phyloP scores from a whole-genome alignment of 495 filamentous ascomycete genomes.

The Tuber borchii region DNA sequence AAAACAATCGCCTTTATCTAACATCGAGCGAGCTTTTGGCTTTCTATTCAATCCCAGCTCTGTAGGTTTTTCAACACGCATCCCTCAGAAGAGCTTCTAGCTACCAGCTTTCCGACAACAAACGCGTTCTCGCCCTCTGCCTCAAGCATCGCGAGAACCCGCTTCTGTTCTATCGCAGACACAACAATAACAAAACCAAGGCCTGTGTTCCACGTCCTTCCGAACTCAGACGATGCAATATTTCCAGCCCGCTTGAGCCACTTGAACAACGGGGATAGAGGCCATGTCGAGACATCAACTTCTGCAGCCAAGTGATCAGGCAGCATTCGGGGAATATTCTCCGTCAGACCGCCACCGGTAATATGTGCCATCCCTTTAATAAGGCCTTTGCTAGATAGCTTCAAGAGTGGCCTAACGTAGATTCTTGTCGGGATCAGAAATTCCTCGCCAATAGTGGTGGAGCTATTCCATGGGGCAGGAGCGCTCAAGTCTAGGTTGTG shows the following conservation, averaged over 20 bases:
- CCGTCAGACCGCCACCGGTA: constrained; percentile 83
- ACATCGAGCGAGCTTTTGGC: neutral
- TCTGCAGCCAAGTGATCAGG: constrained; percentile 66
- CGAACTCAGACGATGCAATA: constrained; percentile 68
- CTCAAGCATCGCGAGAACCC: constrained; percentile 52
- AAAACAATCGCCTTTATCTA: neutral
- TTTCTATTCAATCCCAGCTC: constrained; percentile 51
- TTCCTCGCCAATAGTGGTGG: constrained; percentile 58
- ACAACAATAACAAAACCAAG: constrained; percentile 89
- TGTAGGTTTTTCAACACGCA: constrained; percentile 65
- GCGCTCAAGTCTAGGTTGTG: constrained; percentile 62
- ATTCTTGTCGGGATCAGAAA: constrained; percentile 75
- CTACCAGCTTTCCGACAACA: constrained; percentile 62
- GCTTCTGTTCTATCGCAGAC: constrained; percentile 50
- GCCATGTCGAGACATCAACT: constrained; percentile 67
- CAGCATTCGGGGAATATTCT: constrained; percentile 92
- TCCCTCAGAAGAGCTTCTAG: constrained; percentile 50
- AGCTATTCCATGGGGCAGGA: constrained; percentile 63
- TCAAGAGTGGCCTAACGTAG: constrained; percentile 69
- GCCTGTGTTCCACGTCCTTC: constrained; percentile 86
- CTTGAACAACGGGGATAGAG: constrained; percentile 64
- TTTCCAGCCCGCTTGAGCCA: constrained; percentile 80
- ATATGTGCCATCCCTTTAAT: constrained; percentile 92
- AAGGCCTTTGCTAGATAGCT: constrained; percentile 52
- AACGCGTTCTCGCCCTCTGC: constrained; percentile 68